A percentile compares a stretch with the other conserved stretches of the same genome.
Conservation (phyloP, 2,329 filamentous ascomycete species). For the Venturia aucupariae region DNA sequence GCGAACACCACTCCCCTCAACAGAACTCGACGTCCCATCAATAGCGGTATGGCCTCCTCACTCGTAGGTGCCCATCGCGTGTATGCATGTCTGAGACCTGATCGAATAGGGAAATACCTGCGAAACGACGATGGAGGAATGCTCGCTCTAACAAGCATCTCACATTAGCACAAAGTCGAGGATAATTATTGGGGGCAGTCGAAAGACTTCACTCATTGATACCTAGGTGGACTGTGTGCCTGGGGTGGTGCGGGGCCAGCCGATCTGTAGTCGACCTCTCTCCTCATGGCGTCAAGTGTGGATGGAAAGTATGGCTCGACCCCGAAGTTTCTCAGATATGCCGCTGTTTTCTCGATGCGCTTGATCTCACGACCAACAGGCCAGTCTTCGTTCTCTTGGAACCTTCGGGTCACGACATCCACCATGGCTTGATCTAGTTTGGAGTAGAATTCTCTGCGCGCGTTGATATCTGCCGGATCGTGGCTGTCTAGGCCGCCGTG, state of each 20-base stretch:
- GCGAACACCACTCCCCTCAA: not conserved
- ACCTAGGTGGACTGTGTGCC: slow-evolving; percentile 14
- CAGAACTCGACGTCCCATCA: no score
- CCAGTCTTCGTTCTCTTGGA: slow-evolving; percentile 44
- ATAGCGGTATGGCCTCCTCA: no score
- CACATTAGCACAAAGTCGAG: not conserved
- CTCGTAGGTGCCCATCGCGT: no score
- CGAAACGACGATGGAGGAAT: no score
- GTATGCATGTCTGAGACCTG: no score
- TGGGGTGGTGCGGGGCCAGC: slow-evolving; percentile 11
- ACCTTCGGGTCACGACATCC: slow-evolving; percentile 41
- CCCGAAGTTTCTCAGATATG: slow-evolving; percentile 42
- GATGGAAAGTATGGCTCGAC: slow-evolving; percentile 45
- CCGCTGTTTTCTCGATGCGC: slow-evolving; percentile 46
- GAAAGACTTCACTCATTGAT: slow-evolving; percentile 11
- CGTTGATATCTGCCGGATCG: slow-evolving; percentile 39
- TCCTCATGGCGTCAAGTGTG: slow-evolving; percentile 41
- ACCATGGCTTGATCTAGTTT: slow-evolving; percentile 43
- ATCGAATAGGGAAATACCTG: no score
- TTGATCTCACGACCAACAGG: slow-evolving; percentile 44
- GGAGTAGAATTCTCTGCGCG: slow-evolving; percentile 41
- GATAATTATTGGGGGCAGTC: not conserved
- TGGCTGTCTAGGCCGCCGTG: slow-evolving; percentile 41
- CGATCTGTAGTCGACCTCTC: slow-evolving; percentile 25
- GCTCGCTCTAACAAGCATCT: not conserved